Percentiles rank a stretch among this genome's conserved stretches.
Conservation (phyloP, 2,329 filamentous ascomycete species). For the Venturia pyrina region DNA sequence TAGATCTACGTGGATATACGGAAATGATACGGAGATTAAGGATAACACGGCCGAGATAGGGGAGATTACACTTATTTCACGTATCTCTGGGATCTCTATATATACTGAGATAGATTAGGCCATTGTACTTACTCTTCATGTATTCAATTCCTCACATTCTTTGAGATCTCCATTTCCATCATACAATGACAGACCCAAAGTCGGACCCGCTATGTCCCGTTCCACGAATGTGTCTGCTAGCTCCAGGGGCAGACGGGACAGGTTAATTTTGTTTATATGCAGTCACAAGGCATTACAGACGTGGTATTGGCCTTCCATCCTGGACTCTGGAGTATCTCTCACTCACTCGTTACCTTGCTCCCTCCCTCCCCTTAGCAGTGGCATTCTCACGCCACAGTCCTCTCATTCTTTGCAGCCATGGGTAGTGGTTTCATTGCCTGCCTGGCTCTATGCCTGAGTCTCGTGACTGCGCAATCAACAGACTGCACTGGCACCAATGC, state of each 20-base stretch:
- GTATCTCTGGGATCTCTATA: too few relatives aligned
- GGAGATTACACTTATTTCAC: too few relatives aligned
- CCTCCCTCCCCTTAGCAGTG: not conserved
- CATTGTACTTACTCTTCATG: too few relatives aligned
- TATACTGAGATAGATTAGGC: too few relatives aligned
- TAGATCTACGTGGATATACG: too few relatives aligned
- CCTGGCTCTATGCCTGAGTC: not conserved
- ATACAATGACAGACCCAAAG: too few relatives aligned
- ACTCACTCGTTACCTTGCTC: not conserved
- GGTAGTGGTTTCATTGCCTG: not conserved
- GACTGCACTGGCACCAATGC: not conserved
- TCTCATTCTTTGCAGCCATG: not conserved
- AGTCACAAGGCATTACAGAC: not conserved
- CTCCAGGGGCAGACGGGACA: not conserved
- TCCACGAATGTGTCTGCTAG: not conserved
- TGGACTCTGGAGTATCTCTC: not conserved
- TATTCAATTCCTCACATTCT: too few relatives aligned
- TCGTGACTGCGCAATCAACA: not conserved
- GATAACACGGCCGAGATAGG: too few relatives aligned
- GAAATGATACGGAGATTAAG: too few relatives aligned
- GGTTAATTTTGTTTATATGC: not conserved
- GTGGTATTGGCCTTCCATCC: not conserved
- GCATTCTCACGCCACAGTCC: not conserved
- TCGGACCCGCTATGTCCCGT: not conserved
- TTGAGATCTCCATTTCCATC: too few relatives aligned